phyloP scores from a whole-genome alignment of 2,329 filamentous ascomycete species.

The Arthroderma uncinatum region DNA sequence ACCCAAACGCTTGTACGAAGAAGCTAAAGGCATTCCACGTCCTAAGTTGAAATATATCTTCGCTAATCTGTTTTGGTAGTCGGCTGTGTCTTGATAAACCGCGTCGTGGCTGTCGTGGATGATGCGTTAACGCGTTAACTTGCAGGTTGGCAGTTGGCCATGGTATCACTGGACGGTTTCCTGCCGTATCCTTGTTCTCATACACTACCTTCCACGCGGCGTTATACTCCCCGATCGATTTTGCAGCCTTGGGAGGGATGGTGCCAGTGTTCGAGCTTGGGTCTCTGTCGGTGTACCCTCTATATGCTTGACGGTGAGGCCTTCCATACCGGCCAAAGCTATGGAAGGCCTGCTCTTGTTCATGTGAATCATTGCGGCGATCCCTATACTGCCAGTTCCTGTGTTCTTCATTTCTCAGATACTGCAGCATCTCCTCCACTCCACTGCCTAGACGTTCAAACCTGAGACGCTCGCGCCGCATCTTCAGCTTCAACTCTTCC shows the following conservation, averaged over 20 bases:
- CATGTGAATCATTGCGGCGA: background rate
- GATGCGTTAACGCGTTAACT: background rate
- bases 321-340: background rate
- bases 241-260: background rate
- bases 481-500: constrained; percentile 9
- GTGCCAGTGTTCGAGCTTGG: background rate
- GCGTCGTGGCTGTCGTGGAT: background rate
- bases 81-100: background rate
- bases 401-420: background rate
- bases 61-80: constrained; percentile 6
- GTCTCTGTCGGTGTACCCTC: too few species aligned
- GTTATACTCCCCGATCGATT: background rate
- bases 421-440: constrained; percentile 1
- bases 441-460: constrained; percentile 7
- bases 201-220: background rate
- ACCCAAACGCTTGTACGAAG: constrained; percentile 11
- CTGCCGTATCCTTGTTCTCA: background rate
- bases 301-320: background rate
- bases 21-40: constrained; percentile 16
- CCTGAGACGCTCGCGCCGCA: constrained; percentile 8
- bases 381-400: background rate
- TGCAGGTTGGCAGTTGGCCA: constrained; percentile 10
- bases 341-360: background rate
- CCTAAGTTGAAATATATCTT: constrained; percentile 10
- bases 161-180: background rate